phyloP scores from a whole-genome alignment of 2,329 filamentous ascomycete genomes.

The Aspergillus clavatus region DNA sequence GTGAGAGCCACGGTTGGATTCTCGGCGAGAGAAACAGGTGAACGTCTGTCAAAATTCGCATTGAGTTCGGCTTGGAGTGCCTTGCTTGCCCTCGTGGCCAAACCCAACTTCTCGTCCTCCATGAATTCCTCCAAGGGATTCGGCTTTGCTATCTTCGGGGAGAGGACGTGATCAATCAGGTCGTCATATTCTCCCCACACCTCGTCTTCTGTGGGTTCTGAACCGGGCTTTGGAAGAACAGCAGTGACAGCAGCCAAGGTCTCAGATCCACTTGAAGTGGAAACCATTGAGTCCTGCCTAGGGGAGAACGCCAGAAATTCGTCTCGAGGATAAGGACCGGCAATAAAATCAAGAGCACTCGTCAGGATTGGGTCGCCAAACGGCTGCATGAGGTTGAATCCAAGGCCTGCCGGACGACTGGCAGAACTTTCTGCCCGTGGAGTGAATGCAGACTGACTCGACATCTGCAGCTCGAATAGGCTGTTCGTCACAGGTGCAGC shows the following conservation, averaged over 20 bases:
- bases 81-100: constrained; percentile 37
- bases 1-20: constrained; percentile 20
- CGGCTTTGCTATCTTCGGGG: constrained; percentile 34
- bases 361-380: constrained; percentile 31
- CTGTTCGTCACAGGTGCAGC: constrained; percentile 23
- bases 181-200: constrained; percentile 95
- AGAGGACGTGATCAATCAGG: constrained; percentile 66
- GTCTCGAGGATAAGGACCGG: constrained; percentile 36
- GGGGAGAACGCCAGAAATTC: constrained; percentile 74
- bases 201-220: constrained; percentile 72
- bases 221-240: constrained; percentile 57
- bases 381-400: constrained; percentile 27
- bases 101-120: constrained; percentile 28
- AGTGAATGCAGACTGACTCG: constrained; percentile 18
- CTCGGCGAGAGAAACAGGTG: constrained; percentile 15
- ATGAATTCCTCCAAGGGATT: constrained; percentile 14
- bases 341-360: constrained; percentile 28
- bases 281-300: constrained; percentile 65
- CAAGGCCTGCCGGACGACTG: constrained; percentile 22
- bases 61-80: constrained; percentile 36
- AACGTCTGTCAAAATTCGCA: constrained; percentile 8
- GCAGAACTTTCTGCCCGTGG: constrained; percentile 19
- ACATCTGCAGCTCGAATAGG: constrained; percentile 21
- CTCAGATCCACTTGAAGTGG: constrained; percentile 60
- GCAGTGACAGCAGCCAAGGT: constrained; percentile 62